A percentile compares a stretch with the other conserved stretches of the same genome.
Evolutionary conservation across 2,329 filamentous ascomycete species (phyloP).

Genomic region (Colletotrichum musicola): DNA sequence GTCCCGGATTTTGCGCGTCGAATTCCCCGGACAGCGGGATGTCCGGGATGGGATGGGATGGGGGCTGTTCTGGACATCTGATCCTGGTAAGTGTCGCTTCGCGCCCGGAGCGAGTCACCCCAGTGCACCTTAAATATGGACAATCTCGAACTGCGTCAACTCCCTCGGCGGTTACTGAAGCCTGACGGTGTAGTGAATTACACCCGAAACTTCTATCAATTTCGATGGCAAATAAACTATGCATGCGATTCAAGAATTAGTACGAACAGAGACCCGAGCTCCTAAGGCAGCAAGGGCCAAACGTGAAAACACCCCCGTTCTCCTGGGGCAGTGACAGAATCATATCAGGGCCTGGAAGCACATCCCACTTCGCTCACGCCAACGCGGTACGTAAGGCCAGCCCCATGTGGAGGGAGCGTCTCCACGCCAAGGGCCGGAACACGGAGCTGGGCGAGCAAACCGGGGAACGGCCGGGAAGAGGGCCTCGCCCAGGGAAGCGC

Average conservation of each 20-base stretch:
- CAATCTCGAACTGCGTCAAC: neutral
- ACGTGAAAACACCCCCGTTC: neutral
- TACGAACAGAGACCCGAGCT: neutral
- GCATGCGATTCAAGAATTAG: too few species aligned
- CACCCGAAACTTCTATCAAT: neutral
- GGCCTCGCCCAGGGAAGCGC: conserved; percentile 30
- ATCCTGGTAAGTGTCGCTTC: conserved; percentile 10
- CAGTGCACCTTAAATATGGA: neutral
- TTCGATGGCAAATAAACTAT: too few species aligned
- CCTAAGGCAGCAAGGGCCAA: neutral
- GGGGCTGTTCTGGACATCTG: neutral
- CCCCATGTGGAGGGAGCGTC: conserved; percentile 22
- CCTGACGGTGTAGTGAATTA: neutral
- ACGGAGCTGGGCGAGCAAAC: conserved; percentile 29
- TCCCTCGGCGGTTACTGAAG: neutral
- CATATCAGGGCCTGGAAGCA: conserved; percentile 13
- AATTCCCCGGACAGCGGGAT: conserved; percentile 13
- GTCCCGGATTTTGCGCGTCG: conserved; percentile 13
- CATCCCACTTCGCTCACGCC: neutral
- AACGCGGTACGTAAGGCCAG: conserved; percentile 14
- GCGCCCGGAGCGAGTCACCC: neutral
- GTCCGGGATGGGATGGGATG: neutral
- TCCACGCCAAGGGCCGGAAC: conserved; percentile 30
- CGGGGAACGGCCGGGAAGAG: conserved; percentile 33
- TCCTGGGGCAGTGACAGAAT: neutral